Evolutionary conservation across 164 flowering plant species (phyloP).

Genomic region (Magnolia officinalis): DNA sequence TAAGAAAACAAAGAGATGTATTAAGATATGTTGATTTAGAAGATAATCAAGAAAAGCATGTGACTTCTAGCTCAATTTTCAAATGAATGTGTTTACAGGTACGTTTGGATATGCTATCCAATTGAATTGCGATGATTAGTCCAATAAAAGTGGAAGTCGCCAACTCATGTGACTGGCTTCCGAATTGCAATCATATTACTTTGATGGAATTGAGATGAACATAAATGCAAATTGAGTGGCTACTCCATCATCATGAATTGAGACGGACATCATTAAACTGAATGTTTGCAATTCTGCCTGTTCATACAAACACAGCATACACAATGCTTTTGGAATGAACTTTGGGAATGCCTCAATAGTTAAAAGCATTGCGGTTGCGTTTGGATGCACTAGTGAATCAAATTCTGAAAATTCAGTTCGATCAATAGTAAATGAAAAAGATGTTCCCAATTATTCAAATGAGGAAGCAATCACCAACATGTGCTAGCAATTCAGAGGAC

Average conservation of each 20-base stretch:
- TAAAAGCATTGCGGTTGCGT: too few species aligned
- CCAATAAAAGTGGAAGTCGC: background rate
- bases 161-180: background rate
- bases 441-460: too few species aligned
- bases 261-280: background rate
- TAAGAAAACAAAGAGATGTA: slow-evolving; percentile 14
- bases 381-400: too few species aligned
- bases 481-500: too few species aligned
- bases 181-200: too few species aligned
- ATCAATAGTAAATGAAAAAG: too few species aligned
- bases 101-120: background rate
- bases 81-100: background rate
- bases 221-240: background rate
- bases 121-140: background rate
- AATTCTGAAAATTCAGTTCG: too few species aligned
- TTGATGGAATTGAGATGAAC: too few species aligned
- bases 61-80: background rate
- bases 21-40: background rate
- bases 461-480: too few species aligned
- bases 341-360: too few species aligned
- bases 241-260: background rate
- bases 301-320: background rate
- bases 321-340: too few species aligned
- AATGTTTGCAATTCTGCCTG: background rate
- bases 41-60: background rate